Conservation (phyloP, 768 basidiomycete species). For the Agaricus subrufescens region DNA sequence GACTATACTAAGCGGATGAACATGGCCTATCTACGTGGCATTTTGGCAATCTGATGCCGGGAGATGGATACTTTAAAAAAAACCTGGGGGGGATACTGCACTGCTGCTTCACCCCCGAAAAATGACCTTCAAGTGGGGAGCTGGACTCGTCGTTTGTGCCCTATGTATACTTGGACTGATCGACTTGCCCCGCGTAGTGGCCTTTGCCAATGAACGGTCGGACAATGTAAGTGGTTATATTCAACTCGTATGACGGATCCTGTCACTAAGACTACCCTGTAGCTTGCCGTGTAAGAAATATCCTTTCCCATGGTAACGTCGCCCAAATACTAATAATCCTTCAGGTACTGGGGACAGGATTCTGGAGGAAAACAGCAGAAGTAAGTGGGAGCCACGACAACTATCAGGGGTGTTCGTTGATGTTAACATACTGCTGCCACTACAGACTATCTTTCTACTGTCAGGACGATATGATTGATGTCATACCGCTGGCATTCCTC, state of each 20-base stretch:
- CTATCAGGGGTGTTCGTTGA: not conserved
- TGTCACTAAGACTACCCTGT: not conserved
- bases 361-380: conserved; percentile 32
- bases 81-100: too few species aligned
- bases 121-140: conserved; percentile 4
- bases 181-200: conserved; percentile 16
- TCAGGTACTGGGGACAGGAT: conserved; percentile 41
- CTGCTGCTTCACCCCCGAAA: not conserved
- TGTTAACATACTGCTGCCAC: not conserved
- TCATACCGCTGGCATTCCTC: conserved; percentile 58
- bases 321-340: not conserved
- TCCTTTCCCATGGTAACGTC: not conserved
- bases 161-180: conserved; percentile 13
- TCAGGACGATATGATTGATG: conserved; percentile 57
- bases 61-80: too few species aligned
- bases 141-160: conserved; percentile 7
- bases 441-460: conserved; percentile 53
- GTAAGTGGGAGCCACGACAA: conserved; percentile 13
- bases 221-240: conserved; percentile 29
- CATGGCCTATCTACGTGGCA: too few species aligned
- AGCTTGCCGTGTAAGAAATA: conserved; percentile 33
- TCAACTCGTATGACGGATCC: not conserved
- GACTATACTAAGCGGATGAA: not conserved
- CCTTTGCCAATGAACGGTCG: conserved; percentile 29
- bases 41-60: too few species aligned